These are phyloP conservation scores for Setaria viridis DNA, from an alignment of 202 grass and related monocot genomes.

Conservation along the genomic window DNA sequence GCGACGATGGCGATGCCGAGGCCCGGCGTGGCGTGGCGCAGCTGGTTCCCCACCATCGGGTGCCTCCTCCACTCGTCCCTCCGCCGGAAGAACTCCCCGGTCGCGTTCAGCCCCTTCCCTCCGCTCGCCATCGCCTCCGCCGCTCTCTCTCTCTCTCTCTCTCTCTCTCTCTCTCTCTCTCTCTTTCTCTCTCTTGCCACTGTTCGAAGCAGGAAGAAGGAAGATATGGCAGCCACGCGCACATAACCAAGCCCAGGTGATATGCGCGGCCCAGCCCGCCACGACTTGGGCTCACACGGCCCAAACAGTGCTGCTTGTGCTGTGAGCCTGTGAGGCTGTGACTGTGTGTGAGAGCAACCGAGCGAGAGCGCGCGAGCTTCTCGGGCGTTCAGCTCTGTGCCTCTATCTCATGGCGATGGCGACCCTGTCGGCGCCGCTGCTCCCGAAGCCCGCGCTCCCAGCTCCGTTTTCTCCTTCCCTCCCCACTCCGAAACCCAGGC, in stretches of 20 bases:
- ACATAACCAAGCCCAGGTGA: constrained; percentile 31
- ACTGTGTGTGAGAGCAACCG: too few species aligned
- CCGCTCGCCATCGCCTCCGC: constrained; percentile 57
- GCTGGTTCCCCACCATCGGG: constrained; percentile 76
- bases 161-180: neutral
- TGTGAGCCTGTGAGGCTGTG: neutral
- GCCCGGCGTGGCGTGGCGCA: constrained; percentile 80
- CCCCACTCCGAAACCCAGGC: neutral
- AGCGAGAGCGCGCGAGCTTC: neutral
- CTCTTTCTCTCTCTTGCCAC: neutral
- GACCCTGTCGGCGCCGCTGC: constrained; percentile 32
- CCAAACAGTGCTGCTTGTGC: neutral
- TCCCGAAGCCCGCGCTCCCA: constrained; percentile 31
- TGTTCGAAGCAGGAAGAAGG: constrained; percentile 18
- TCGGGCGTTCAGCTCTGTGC: constrained; percentile 3
- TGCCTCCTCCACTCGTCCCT: constrained; percentile 92
- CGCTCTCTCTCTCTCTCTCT: neutral
- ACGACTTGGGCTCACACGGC: neutral
- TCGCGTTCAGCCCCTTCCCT: constrained; percentile 82
- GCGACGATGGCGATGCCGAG: constrained; percentile 95
- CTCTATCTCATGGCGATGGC: constrained; percentile 39
- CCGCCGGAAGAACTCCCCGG: constrained; percentile 93
- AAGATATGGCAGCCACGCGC: constrained; percentile 3
- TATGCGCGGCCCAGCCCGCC: constrained; percentile 19
- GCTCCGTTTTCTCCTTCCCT: neutral